These are phyloP conservation scores for Fusarium palustre DNA, from an alignment of 2,329 filamentous ascomycete species.

Conservation along the genomic window DNA sequence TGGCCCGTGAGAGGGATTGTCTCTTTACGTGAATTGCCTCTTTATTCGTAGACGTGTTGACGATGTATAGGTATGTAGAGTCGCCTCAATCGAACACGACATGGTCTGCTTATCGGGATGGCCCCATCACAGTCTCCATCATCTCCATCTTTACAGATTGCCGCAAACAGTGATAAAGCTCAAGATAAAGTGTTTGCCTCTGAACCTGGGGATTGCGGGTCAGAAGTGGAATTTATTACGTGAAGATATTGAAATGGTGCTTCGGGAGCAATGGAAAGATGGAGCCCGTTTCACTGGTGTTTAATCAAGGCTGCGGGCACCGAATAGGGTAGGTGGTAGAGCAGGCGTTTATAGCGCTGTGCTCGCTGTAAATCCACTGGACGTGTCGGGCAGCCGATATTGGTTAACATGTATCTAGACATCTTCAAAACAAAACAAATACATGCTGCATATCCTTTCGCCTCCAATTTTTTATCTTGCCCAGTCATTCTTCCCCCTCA, in stretches of 20 bases:
- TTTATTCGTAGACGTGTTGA: not conserved
- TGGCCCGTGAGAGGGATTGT: not conserved
- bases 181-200: not conserved
- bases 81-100: not conserved
- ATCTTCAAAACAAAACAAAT: conserved; percentile 11
- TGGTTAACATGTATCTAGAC: too few relatives aligned
- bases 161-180: not conserved
- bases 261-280: not conserved
- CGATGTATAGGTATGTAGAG: too few relatives aligned
- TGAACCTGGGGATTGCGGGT: conserved; percentile 15
- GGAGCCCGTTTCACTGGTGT: not conserved
- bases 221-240: conserved; percentile 24
- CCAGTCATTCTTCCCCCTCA: not conserved
- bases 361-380: not conserved
- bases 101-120: not conserved
- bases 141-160: not conserved
- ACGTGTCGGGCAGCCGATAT: too few relatives aligned
- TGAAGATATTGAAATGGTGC: not conserved
- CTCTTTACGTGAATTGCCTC: not conserved
- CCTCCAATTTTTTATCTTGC: not conserved
- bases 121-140: not conserved
- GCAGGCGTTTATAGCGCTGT: not conserved
- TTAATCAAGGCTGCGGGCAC: not conserved
- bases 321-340: not conserved
- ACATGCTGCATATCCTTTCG: conserved; percentile 6